phyloP scores from a whole-genome alignment of 129 eudicot species.

The Saussurea involucrata region DNA sequence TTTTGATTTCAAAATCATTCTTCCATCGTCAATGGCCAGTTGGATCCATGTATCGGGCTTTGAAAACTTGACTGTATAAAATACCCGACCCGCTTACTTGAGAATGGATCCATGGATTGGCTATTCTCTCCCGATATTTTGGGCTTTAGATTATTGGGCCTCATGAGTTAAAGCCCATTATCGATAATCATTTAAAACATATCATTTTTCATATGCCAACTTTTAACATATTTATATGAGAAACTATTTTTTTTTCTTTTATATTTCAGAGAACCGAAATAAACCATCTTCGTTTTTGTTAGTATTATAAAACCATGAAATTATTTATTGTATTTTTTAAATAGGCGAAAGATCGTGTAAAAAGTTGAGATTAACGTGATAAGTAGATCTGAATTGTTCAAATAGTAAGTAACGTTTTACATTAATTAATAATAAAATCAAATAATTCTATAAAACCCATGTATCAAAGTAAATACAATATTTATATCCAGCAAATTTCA shows the following conservation, averaged over 20 bases:
- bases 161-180: background rate
- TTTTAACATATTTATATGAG: background rate
- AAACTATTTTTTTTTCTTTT: background rate
- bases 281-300: background rate
- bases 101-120: background rate
- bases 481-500: too few relatives aligned
- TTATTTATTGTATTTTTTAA: too few relatives aligned
- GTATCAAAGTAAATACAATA: background rate
- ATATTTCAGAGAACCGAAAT: too few relatives aligned
- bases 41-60: background rate
- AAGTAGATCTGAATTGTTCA: too few relatives aligned
- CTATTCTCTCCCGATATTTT: background rate
- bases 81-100: background rate
- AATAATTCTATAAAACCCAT: too few relatives aligned
- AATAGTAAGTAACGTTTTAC: too few relatives aligned
- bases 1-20: slow-evolving; percentile 1
- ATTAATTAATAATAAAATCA: too few relatives aligned
- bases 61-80: background rate
- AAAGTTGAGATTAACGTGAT: too few relatives aligned
- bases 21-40: slow-evolving; percentile 7
- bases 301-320: background rate
- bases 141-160: background rate
- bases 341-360: too few relatives aligned
- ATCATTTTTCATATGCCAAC: background rate
- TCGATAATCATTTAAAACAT: background rate